Percentiles rank a stretch among this genome's conserved stretches.
Evolutionary conservation across 441 rosid species (phyloP).

Genomic region (Kokia cookei): DNA sequence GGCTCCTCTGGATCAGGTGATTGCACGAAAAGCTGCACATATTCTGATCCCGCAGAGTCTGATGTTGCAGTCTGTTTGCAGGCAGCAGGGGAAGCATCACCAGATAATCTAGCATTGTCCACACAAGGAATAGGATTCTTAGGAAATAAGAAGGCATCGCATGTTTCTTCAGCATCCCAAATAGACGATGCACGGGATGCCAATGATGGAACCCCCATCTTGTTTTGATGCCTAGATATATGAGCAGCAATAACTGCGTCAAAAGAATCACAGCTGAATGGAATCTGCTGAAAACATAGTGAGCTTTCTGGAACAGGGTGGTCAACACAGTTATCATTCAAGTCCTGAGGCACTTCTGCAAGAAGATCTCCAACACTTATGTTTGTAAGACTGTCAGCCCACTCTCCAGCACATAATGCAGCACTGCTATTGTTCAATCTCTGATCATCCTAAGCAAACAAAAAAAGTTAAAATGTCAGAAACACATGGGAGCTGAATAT

Average conservation of each 20-base stretch:
- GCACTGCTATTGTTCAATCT: slow-evolving; percentile 29
- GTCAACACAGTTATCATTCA: slow-evolving; percentile 33
- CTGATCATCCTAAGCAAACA: slow-evolving; percentile 33
- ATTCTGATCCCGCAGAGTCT: slow-evolving; percentile 17
- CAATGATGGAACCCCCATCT: slow-evolving; percentile 35
- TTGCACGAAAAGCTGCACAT: slow-evolving; percentile 16
- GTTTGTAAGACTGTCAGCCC: slow-evolving; percentile 97
- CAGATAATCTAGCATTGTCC: slow-evolving; percentile 27
- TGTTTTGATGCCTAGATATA: slow-evolving; percentile 66
- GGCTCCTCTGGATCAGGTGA: slow-evolving; percentile 25
- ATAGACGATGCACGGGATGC: slow-evolving; percentile 53
- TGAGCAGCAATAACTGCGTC: slow-evolving; percentile 99
- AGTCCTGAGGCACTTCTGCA: slow-evolving; percentile 52
- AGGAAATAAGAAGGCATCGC: slow-evolving; percentile 90
- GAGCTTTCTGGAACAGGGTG: slow-evolving; percentile 30
- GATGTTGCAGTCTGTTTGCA: slow-evolving; percentile 23
- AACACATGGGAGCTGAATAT: background rate
- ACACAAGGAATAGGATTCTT: slow-evolving; percentile 24
- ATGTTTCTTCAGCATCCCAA: slow-evolving; percentile 98
- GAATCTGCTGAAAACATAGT: slow-evolving; percentile 48
- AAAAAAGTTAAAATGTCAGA: slow-evolving; percentile 12
- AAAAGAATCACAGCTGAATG: slow-evolving; percentile 92
- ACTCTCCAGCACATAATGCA: slow-evolving; percentile 67
- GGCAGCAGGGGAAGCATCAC: slow-evolving; percentile 24
- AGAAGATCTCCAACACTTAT: slow-evolving; percentile 90